phyloP scores from a whole-genome alignment of 352 stramenopile genomes.

The Phytophthora pini region DNA sequence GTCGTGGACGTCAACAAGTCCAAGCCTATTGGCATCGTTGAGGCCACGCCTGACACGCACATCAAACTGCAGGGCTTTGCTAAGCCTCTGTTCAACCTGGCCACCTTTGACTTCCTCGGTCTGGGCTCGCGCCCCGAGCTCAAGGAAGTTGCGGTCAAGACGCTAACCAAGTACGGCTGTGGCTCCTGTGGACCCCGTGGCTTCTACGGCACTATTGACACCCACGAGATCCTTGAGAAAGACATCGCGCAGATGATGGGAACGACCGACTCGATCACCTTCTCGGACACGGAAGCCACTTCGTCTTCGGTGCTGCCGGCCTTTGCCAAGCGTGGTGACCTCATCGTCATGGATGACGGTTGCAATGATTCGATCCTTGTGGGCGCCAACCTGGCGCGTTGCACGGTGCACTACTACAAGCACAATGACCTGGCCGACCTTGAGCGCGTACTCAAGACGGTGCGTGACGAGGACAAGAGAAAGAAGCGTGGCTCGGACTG shows the following conservation, averaged over 20 bases:
- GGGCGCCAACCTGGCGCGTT: constrained; percentile 94
- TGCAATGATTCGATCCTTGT: constrained; percentile 95
- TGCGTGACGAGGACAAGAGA: constrained; percentile 90
- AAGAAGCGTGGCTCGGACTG: constrained; percentile 76
- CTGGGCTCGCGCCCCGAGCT: constrained; percentile 87
- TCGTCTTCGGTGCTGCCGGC: constrained; percentile 95
- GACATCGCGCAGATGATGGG: constrained; percentile 92
- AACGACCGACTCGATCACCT: constrained; percentile 96
- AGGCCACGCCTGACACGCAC: constrained; percentile 80
- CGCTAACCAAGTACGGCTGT: constrained; percentile 97
- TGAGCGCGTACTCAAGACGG: constrained; percentile 90
- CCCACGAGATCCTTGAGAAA: constrained; percentile 91
- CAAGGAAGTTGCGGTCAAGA: constrained; percentile 87
- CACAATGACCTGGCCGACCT: constrained; percentile 99
- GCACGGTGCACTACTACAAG: constrained; percentile 95
- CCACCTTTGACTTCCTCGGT: constrained; percentile 97
- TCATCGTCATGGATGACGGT: constrained; percentile 97
- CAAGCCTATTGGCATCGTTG: constrained; percentile 76
- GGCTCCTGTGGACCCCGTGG: constrained; percentile 97
- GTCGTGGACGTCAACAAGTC: constrained; percentile 42
- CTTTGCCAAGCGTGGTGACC: constrained; percentile 97
- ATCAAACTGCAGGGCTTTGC: constrained; percentile 80
- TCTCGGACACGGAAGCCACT: constrained; percentile 96
- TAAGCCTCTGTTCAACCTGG: constrained; percentile 93
- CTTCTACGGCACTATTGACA: constrained; percentile 99